phyloP scores from a whole-genome alignment of 768 basidiomycete genomes.

The Peribolospora kevripleyi region DNA sequence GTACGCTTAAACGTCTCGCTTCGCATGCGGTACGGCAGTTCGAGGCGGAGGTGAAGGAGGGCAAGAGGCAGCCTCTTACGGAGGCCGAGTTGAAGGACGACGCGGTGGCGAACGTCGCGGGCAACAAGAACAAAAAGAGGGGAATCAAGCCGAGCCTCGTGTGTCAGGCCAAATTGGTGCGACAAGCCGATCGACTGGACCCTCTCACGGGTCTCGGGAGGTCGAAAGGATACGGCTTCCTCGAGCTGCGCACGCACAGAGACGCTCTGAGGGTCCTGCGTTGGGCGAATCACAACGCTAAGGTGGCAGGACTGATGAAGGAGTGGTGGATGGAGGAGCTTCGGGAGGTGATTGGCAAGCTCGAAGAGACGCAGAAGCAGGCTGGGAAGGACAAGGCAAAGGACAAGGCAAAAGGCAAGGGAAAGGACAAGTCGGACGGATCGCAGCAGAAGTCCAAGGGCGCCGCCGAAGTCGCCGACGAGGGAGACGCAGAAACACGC shows the following conservation, averaged over 20 bases:
- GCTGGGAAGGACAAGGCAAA: slow-evolving; percentile 7
- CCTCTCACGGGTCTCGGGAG: slow-evolving; percentile 61
- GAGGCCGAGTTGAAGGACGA: slow-evolving; percentile 37
- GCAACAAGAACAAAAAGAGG: slow-evolving; percentile 20
- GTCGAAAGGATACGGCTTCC: slow-evolving; percentile 83
- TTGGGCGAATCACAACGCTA: slow-evolving; percentile 79
- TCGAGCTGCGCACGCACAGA: slow-evolving; percentile 66
- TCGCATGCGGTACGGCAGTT: slow-evolving; percentile 57
- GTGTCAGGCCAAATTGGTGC: slow-evolving; percentile 76
- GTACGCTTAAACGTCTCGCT: slow-evolving; percentile 64
- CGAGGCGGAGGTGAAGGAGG: slow-evolving; percentile 46
- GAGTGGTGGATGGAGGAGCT: slow-evolving; percentile 68
- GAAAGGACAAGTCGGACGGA: background rate
- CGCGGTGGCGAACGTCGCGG: slow-evolving; percentile 18
- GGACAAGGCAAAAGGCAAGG: slow-evolving; percentile 9
- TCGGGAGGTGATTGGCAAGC: slow-evolving; percentile 9
- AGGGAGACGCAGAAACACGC: slow-evolving; percentile 8
- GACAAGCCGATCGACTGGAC: slow-evolving; percentile 72
- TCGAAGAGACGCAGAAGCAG: slow-evolving; percentile 10
- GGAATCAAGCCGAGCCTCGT: slow-evolving; percentile 29
- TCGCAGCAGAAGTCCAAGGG: slow-evolving; percentile 1
- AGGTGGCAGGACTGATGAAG: slow-evolving; percentile 37
- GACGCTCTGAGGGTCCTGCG: slow-evolving; percentile 75
- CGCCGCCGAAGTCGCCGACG: background rate
- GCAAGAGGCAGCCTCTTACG: slow-evolving; percentile 34